Conservation (phyloP, 352 stramenopile species). For the Phytophthora megakarya region DNA sequence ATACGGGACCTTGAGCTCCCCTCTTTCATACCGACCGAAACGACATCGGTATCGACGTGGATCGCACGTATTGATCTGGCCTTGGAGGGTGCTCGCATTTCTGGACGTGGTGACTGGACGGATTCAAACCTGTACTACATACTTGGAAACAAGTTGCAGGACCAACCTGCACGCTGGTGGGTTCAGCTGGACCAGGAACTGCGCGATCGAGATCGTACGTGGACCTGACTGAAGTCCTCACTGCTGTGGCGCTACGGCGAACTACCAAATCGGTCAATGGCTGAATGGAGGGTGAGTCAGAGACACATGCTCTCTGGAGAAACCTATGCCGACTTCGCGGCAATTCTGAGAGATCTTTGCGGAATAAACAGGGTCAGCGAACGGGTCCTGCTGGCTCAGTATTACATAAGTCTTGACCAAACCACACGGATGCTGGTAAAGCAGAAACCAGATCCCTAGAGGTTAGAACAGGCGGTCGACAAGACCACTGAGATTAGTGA, state of each 20-base stretch:
- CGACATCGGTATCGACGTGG: not conserved
- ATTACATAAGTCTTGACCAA: no score
- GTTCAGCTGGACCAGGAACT: slow-evolving; percentile 2
- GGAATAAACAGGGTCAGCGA: no score
- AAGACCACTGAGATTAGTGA: no score
- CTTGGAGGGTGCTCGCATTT: not conserved
- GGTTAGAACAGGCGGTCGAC: no score
- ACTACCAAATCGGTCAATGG: not conserved
- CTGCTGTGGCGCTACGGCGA: slow-evolving; percentile 5
- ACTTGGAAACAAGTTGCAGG: slow-evolving; percentile 8
- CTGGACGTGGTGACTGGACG: not conserved
- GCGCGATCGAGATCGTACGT: not conserved
- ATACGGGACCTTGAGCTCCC: slow-evolving; percentile 6
- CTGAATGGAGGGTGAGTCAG: no score
- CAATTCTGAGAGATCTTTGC: no score
- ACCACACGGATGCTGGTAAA: no score
- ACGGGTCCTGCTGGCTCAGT: no score
- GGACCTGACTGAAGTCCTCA: not conserved
- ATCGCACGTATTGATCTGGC: not conserved
- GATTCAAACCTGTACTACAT: slow-evolving; percentile 4
- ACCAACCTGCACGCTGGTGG: not conserved
- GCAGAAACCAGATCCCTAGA: no score
- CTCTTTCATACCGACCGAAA: not conserved
- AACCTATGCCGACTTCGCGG: no score
- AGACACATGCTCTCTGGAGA: no score